Base-by-base conservation (phyloP, 2,329 filamentous ascomycete genomes). In the Annulohypoxylon truncatum region DNA sequence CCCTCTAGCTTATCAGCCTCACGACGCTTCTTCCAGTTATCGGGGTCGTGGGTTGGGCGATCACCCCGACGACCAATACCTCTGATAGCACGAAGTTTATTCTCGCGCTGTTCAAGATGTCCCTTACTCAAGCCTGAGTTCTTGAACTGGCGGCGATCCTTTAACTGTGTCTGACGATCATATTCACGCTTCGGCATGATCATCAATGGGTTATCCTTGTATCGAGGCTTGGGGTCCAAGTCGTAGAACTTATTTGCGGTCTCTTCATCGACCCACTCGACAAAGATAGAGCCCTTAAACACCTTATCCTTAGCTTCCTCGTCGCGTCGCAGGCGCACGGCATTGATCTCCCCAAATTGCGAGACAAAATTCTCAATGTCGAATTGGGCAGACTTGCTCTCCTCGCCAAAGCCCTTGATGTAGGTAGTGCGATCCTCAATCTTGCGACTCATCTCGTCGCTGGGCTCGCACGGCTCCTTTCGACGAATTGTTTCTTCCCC, bases 231-330 rank as follows among this genome's bases (percentile, higher is more conserved):
- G 18, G 92, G 90, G 58, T 97, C 91, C 40, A 93, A 82, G 12
- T 83, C 88, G 66, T 97, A 82, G 81, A 99, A 99, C 64, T 89
- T 89, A 78, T 94, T 86, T 74, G 92, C 90, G 20, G 88, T 86
- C 72, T 96, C 92, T 75, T 94, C 90, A 52, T 88, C 87, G 67
- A 88, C 85, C 79, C 98, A 99, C 80, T 97, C 95, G 71, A 97
- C 93, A 77, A 97, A 98, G 63, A 97, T 93, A 72, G 93, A 97
- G 72, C 95, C 94, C 86, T 99, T 99, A 89, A 98, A 99, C 55
- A 86, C 82, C 74, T 89, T 89, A 2, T 44, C 26, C 66, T 90
- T 83, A 44, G 55, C 58, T 2, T 56, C 3, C 0, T 86, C 84
- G 51, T 84, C 84, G 71, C 96, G 93, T 72, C 96, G 93, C 68